Conservation (phyloP, 2,329 filamentous ascomycete species). For the Escovopsis sp. region DNA sequence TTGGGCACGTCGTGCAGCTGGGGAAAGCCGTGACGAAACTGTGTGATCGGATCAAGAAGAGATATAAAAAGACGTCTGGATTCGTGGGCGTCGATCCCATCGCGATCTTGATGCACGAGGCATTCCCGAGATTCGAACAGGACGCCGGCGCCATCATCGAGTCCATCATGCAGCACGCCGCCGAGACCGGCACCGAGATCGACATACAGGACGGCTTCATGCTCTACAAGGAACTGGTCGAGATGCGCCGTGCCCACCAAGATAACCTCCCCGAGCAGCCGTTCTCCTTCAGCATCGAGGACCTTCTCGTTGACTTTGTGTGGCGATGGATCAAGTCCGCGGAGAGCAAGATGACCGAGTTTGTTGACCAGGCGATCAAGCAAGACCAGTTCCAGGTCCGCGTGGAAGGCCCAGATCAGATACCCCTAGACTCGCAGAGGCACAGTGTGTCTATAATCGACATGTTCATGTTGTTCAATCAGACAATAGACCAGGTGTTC, state of each 20-base stretch:
- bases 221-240: conserved; percentile 76
- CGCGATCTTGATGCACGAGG: conserved; percentile 63
- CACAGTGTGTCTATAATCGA: conserved; percentile 92
- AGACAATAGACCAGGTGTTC: conserved; percentile 76
- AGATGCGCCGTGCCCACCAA: conserved; percentile 68
- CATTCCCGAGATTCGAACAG: conserved; percentile 80
- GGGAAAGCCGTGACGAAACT: conserved; percentile 76
- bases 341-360: conserved; percentile 63
- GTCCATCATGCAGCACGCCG: conserved; percentile 61
- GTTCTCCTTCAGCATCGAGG: conserved; percentile 82
- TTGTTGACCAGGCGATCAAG: conserved; percentile 82
- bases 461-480: conserved; percentile 85
- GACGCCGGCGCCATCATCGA: conserved; percentile 77
- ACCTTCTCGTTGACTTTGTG: conserved; percentile 76
- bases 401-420: conserved; percentile 44
- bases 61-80: conserved; percentile 75
- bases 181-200: conserved; percentile 58
- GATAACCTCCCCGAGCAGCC: conserved; percentile 56
- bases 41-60: conserved; percentile 79
- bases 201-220: conserved; percentile 88
- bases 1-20: conserved; percentile 77
- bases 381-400: conserved; percentile 76
- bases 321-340: conserved; percentile 87
- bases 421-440: conserved; percentile 62
- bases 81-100: conserved; percentile 60